Base-by-base conservation (phyloP, 225 moss, liverwort and hornwort species). In the Thuidium tamariscinum region DNA sequence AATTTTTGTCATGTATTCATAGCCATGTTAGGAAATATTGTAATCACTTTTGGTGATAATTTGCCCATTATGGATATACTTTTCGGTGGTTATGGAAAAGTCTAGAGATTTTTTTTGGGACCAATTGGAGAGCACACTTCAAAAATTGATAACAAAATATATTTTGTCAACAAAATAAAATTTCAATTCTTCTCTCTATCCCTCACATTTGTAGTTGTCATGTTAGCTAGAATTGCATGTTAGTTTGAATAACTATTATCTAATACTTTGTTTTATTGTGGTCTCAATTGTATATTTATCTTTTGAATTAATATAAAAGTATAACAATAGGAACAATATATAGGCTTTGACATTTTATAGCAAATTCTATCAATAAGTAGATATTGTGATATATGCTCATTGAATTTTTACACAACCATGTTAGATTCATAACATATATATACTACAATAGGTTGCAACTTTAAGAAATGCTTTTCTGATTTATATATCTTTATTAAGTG, bases 271-370 rank as follows among this genome's bases (percentile, higher is more conserved):
- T 27, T 27, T 9, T 42, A 70, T 70, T 70, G 9, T 0, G 0
- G 0, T 42, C 42, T 5, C 0, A 26, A 26, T 27, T 42, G 26
- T 3, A 41, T 0, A 2, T 42, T 42, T 27, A 41, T 26, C 2
- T 69, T 69, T 41, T 69, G 26, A 9, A 5, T 15, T 16, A 26
- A 26, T 11, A 0, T 26, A 42, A 70, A 41, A 70, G 0, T 26
- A 26, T 26, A 9, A 26, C 9, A 26, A 26, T 16, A 9, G 3
- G 0, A 70, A 42, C 26, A 69, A 26, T 26, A 42, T 26, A 41
- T 42, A 0, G 9, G 5, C 27, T 42, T 1, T 41, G 3, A 42
- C 2, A n/a, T n/a, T 2, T 14, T 26, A 13, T 0, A 41, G 0
- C n/a, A n/a, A n/a, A 1, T 25, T 69, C 3, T 69, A 25, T 15